phyloP scores from a whole-genome alignment of 768 basidiomycete genomes.

The Steccherinum ochraceum region DNA sequence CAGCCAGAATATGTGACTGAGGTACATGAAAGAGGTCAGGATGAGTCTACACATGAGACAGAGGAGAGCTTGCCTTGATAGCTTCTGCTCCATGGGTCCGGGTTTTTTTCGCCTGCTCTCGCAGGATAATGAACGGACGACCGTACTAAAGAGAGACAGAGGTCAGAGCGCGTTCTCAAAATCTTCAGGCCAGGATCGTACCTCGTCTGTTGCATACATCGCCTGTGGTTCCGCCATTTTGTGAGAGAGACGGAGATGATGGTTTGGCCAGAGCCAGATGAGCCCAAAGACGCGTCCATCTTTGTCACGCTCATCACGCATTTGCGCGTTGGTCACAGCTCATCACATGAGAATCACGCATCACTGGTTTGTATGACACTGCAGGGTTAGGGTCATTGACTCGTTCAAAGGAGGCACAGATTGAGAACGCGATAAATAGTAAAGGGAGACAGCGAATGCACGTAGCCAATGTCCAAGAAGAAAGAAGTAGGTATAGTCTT shows the following conservation, averaged over 20 bases:
- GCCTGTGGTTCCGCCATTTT: constrained; percentile 50
- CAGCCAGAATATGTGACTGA: constrained; percentile 95
- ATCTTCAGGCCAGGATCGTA: constrained; percentile 26
- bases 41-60: too few species aligned
- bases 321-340: neutral
- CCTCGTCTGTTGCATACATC: constrained; percentile 85
- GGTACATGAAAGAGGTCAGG: too few species aligned
- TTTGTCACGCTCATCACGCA: neutral
- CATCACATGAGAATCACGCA: neutral
- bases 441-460: neutral
- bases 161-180: neutral
- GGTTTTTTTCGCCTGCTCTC: constrained; percentile 90
- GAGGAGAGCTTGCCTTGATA: constrained; percentile 69
- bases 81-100: constrained; percentile 89
- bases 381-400: neutral
- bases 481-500: constrained; percentile 7
- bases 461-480: neutral
- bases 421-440: neutral
- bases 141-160: constrained; percentile 57
- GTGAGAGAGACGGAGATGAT: neutral
- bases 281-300: neutral
- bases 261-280: neutral
- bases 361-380: too few species aligned
- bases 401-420: neutral
- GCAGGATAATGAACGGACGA: constrained; percentile 94